A percentile compares a stretch with the other conserved stretches of the same genome.
These are phyloP conservation scores for Saksenaea vasiformis DNA, from an alignment of 371 early-diverging fungal species.

Conservation along the genomic window DNA sequence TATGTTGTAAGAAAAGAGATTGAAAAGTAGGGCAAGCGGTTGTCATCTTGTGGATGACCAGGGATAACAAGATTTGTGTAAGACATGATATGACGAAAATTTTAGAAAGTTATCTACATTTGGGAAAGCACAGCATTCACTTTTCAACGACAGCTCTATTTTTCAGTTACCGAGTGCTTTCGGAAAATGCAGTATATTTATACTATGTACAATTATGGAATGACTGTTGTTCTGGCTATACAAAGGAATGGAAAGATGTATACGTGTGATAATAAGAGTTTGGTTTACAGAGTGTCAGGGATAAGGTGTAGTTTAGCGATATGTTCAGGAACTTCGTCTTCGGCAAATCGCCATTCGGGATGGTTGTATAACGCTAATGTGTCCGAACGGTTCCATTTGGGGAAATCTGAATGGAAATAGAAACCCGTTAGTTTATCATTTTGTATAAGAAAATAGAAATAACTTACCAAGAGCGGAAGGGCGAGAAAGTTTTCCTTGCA, in stretches of 20 bases:
- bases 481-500: conserved; percentile 24
- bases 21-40: too few species aligned
- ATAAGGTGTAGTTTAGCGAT: background rate
- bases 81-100: too few species aligned
- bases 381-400: conserved; percentile 30
- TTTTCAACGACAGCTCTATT: too few species aligned
- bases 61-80: too few species aligned
- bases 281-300: background rate
- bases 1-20: too few species aligned
- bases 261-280: background rate
- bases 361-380: conserved; percentile 29
- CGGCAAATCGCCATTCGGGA: conserved; percentile 36
- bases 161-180: background rate
- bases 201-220: background rate
- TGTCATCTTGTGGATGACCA: too few species aligned
- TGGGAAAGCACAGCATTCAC: too few species aligned
- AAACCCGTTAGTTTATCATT: background rate
- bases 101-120: too few species aligned
- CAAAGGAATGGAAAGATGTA: background rate
- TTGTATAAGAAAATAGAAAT: background rate
- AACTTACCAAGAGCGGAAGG: conserved; percentile 30
- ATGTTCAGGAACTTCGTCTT: conserved; percentile 26
- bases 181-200: background rate
- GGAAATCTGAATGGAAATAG: conserved; percentile 20
- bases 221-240: background rate